phyloP scores from a whole-genome alignment of 2,329 filamentous ascomycete species.

The Penicillium sp. region DNA sequence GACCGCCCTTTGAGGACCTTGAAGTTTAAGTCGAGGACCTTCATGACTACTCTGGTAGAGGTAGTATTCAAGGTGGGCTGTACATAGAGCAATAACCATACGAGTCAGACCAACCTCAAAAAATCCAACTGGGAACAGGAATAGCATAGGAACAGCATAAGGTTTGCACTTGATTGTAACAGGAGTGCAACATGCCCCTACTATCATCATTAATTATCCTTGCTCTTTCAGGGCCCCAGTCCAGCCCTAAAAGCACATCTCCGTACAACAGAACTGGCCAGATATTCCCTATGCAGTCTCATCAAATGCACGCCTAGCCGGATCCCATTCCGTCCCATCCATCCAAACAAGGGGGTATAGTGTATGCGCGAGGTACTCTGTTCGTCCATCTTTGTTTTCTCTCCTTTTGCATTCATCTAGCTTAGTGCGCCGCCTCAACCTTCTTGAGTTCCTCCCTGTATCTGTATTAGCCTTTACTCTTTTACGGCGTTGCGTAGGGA shows the following conservation, averaged over 20 bases:
- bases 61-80: not conserved
- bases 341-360: constrained; percentile 5
- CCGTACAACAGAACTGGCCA: too few species aligned
- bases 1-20: not conserved
- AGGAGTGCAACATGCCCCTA: not conserved
- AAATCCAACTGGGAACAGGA: not conserved
- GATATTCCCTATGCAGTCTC: not conserved
- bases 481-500: not conserved
- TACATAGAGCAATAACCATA: not conserved
- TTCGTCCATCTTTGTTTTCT: not conserved
- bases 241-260: not conserved
- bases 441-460: constrained; percentile 76
- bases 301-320: not conserved
- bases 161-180: not conserved
- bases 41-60: not conserved
- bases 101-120: not conserved
- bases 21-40: not conserved
- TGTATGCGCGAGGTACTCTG: constrained; percentile 1
- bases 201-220: not conserved
- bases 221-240: not conserved
- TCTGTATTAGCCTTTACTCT: not conserved
- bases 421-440: constrained; percentile 71
- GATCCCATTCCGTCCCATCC: not conserved
- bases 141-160: not conserved
- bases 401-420: constrained; percentile 32